Base-by-base conservation (phyloP, 108 stramenopile genomes). In the Bacterosira constricta region DNA sequence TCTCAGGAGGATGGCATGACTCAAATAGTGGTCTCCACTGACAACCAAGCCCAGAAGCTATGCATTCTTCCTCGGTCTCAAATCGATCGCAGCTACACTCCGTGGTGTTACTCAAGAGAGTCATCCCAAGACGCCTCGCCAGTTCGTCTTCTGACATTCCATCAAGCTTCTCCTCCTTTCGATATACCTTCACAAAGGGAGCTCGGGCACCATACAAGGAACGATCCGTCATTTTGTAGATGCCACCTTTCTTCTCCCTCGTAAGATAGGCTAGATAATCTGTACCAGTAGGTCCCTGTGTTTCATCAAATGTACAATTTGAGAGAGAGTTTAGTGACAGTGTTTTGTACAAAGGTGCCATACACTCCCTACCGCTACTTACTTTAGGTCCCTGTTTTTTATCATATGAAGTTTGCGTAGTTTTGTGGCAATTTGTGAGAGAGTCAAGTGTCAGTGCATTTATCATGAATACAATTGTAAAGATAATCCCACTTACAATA, bases 121-220 rank as follows among this genome's bases (percentile, higher is more conserved):
- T 67, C 65, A 42, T 52, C 25, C 70, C 71, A 35, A 80, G 34
- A 20, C 81, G 69, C 34, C 69, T 64, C 1, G 67, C 66, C 23
- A 72, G 23, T 47, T 75, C 69, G 32, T 82, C 81, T 38, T 71
- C 71, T 12, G 81, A 72, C 81, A 82, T 61, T 17, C 75, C 75
- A 71, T 82, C 81, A 2, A 76, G 57, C 41, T 63, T 68, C 46
- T 82, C 81, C 66, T 82, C 81, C 38, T 74, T 76, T 42, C 61
- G 55, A 62, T 75, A 82, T 1, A 82, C 75, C 44, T 76, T 76
- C 21, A 76, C 68, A 54, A 78, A 78, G 12, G 63, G 42, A 59
- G 47, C 29, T 13, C 62, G 51, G 26, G 69, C 62, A 1, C 60
- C 63, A n/a, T 71, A 55, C 20, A 78, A 54, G 9, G 63, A 57